phyloP scores from a whole-genome alignment of 768 basidiomycete species.

The Tricholoma hemisulphureum region DNA sequence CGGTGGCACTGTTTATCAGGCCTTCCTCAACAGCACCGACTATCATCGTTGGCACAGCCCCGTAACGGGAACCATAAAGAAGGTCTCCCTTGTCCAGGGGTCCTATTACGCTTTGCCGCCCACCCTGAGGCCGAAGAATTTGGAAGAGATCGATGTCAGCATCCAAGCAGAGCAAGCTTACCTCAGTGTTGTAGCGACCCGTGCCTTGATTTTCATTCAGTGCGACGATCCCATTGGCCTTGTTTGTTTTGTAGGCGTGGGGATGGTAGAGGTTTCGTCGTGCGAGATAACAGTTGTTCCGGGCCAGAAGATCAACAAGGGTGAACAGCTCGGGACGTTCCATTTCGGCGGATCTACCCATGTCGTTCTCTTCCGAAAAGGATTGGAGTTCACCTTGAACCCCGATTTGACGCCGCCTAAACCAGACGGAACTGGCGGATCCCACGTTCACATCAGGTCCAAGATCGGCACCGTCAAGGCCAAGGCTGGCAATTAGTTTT shows the following conservation, averaged over 20 bases:
- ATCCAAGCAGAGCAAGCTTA: conserved; percentile 16
- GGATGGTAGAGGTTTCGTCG: conserved; percentile 62
- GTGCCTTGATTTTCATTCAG: conserved; percentile 54
- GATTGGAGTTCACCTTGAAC: background rate
- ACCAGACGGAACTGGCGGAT: background rate
- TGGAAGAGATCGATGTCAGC: no score
- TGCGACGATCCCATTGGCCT: conserved; percentile 51
- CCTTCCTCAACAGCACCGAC: conserved; percentile 49
- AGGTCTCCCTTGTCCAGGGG: conserved; percentile 43
- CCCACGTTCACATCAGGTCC: background rate
- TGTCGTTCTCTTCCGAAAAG: background rate
- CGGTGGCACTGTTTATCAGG: conserved; percentile 55
- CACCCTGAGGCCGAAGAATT: conserved; percentile 22
- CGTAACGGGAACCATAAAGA: conserved; percentile 43
- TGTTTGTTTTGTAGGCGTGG: conserved; percentile 54
- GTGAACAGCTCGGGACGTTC: conserved; percentile 60
- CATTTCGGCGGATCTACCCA: conserved; percentile 51
- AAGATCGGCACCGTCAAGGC: background rate
- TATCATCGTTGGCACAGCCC: conserved; percentile 69
- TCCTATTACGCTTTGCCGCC: conserved; percentile 45
- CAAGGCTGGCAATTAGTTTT: background rate
- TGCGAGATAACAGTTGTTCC: conserved; percentile 47
- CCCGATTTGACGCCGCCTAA: background rate
- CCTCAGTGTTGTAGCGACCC: conserved; percentile 42
- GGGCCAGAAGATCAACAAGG: conserved; percentile 33